Evolutionary conservation across 345 rosid genomes (phyloP).

Genomic region (Sisymbrium altissimum): DNA sequence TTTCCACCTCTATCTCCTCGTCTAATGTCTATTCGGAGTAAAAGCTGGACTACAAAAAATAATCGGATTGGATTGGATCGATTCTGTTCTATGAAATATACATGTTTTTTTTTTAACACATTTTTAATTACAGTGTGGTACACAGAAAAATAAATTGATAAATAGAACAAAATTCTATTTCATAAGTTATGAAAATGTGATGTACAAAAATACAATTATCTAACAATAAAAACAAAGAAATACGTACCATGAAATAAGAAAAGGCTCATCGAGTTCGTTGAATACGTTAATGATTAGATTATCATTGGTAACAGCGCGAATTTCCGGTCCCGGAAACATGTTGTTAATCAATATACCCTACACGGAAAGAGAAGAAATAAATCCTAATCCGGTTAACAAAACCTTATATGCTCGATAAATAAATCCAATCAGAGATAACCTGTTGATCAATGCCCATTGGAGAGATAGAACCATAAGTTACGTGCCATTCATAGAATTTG

Average conservation of each 20-base stretch:
- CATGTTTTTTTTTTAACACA: too few relatives aligned
- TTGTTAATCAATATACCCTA: constrained; percentile 31
- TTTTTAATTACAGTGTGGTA: too few relatives aligned
- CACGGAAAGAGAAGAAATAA: background rate
- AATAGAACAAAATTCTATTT: too few relatives aligned
- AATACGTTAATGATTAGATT: constrained; percentile 67
- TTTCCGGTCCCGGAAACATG: constrained; percentile 66
- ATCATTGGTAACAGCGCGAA: constrained; percentile 62
- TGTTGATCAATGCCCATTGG: constrained; percentile 16
- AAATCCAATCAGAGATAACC: background rate
- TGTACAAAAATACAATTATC: too few relatives aligned
- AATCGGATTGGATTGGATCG: too few relatives aligned
- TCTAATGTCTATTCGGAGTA: too few relatives aligned
- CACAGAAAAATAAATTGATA: too few relatives aligned
- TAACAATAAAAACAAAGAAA: too few relatives aligned
- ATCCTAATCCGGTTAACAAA: background rate
- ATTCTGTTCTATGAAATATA: too few relatives aligned
- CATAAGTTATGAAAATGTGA: too few relatives aligned
- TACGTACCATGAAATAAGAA: constrained; percentile 37
- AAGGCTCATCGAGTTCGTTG: constrained; percentile 62
- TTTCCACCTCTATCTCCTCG: too few relatives aligned
- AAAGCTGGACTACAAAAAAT: background rate
- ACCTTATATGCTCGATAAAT: background rate
- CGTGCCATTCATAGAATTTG: constrained; percentile 19
- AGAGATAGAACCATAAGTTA: constrained; percentile 18